A percentile compares a stretch with the other conserved stretches of the same genome.
Evolutionary conservation across 192 early-diverging fungal species (phyloP).

Genomic region (Podila horticola): DNA sequence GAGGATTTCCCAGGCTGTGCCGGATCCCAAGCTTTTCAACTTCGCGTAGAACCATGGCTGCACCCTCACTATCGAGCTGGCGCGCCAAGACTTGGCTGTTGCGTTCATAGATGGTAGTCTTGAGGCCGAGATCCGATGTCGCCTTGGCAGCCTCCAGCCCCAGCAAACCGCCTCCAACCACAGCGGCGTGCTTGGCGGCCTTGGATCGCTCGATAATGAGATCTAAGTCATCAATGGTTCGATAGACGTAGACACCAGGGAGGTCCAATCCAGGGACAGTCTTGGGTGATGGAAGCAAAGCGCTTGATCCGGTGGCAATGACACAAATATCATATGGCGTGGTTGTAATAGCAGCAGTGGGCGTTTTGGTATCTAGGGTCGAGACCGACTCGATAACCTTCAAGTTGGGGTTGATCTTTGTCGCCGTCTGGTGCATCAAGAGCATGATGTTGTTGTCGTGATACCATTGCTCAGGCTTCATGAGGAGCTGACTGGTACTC

Average conservation of each 20-base stretch:
- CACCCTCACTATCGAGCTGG: constrained; percentile 68
- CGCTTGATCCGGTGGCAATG: constrained; percentile 68
- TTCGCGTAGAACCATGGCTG: constrained; percentile 58
- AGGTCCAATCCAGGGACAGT: constrained; percentile 48
- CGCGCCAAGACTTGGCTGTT: constrained; percentile 59
- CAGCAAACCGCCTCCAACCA: constrained; percentile 74
- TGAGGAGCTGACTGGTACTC: constrained; percentile 48
- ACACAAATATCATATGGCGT: constrained; percentile 66
- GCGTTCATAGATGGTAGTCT: constrained; percentile 66
- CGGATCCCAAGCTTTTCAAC: constrained; percentile 62
- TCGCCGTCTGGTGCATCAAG: constrained; percentile 53
- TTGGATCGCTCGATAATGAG: constrained; percentile 59
- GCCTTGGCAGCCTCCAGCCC: constrained; percentile 78
- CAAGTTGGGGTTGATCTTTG: constrained; percentile 43
- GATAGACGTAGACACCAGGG: constrained; percentile 71
- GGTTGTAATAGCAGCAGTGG: constrained; percentile 1
- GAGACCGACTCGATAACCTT: constrained; percentile 50
- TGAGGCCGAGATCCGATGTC: constrained; percentile 59
- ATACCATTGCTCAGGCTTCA: constrained; percentile 64
- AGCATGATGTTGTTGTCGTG: constrained; percentile 56
- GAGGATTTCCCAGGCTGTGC: constrained; percentile 35
- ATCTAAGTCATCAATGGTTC: constrained; percentile 70
- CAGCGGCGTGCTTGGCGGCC: constrained; percentile 56
- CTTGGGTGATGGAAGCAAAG: constrained; percentile 62
- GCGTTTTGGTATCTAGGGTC: constrained; percentile 13